Percentiles rank a stretch among this genome's conserved stretches.
phyloP scores from a whole-genome alignment of 805 yeast genomes.

The Candida coquimbonensis region DNA sequence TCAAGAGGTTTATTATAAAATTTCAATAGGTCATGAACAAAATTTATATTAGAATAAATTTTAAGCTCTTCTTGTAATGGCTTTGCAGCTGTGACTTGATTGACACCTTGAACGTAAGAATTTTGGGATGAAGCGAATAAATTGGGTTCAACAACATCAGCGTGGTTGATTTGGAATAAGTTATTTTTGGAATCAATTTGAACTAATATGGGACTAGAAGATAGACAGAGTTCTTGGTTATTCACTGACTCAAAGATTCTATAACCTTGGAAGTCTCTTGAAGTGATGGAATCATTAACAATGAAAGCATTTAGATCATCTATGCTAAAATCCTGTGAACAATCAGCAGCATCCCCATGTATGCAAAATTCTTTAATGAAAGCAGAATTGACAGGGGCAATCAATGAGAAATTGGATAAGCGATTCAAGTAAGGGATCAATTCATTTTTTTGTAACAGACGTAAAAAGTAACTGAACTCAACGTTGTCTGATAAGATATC shows the following conservation, averaged over 20 bases:
- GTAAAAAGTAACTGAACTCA: constrained; percentile 58
- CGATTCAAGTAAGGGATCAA: constrained; percentile 55
- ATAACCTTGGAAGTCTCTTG: constrained; percentile 8
- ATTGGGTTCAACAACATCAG: constrained; percentile 51
- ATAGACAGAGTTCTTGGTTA: background rate
- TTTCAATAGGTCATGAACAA: background rate
- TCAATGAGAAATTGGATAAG: constrained; percentile 57
- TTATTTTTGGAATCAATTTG: constrained; percentile 7
- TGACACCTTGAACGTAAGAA: constrained; percentile 62
- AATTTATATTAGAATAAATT: background rate
- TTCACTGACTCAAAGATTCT: constrained; percentile 11
- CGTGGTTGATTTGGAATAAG: constrained; percentile 30
- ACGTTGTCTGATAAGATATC: constrained; percentile 65
- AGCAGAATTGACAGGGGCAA: constrained; percentile 80
- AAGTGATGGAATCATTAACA: constrained; percentile 9
- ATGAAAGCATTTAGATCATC: constrained; percentile 12
- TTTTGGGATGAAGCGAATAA: constrained; percentile 53
- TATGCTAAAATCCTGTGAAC: constrained; percentile 4
- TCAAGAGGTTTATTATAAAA: constrained; percentile 8
- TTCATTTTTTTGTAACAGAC: constrained; percentile 54
- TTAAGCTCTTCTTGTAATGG: constrained; percentile 32
- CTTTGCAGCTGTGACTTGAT: constrained; percentile 33
- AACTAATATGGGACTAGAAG: no score
- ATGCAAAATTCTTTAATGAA: constrained; percentile 31
- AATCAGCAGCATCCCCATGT: background rate